phyloP scores from a whole-genome alignment of 1,139 yeast species.

The Magnusiomyces tetraspermus region DNA sequence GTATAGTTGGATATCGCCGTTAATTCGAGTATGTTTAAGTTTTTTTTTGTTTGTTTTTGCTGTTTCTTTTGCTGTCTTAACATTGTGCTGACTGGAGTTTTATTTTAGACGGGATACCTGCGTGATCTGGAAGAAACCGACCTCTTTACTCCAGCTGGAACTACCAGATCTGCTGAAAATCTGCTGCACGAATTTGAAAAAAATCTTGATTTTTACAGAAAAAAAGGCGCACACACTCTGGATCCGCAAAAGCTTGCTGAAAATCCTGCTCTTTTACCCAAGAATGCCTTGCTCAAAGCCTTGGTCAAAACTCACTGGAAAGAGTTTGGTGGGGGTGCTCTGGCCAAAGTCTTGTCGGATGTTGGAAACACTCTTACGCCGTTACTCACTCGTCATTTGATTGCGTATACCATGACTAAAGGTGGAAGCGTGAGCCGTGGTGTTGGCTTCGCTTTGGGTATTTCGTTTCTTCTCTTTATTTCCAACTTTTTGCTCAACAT shows the following conservation, averaged over 20 bases:
- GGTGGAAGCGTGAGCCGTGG: constrained; percentile 38
- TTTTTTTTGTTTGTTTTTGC: neutral
- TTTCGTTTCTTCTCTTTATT: constrained; percentile 39
- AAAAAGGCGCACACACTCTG: neutral
- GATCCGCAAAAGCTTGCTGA: constrained; percentile 19
- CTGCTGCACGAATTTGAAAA: constrained; percentile 36
- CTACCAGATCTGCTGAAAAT: constrained; percentile 41
- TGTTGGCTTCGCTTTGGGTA: constrained; percentile 53
- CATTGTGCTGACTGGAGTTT: constrained; percentile 20
- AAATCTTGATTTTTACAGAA: constrained; percentile 33
- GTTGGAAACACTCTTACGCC: constrained; percentile 44
- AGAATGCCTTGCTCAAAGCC: constrained; percentile 37
- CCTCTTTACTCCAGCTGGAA: constrained; percentile 44
- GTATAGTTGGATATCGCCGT: neutral
- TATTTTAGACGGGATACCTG: constrained; percentile 43
- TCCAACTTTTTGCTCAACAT: constrained; percentile 51
- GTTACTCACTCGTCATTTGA: constrained; percentile 43
- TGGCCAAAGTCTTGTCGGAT: constrained; percentile 41
- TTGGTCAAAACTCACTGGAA: constrained; percentile 48
- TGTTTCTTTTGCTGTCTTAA: constrained; percentile 16
- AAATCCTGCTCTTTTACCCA: constrained; percentile 32
- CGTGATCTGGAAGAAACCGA: constrained; percentile 60
- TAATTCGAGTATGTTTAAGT: neutral
- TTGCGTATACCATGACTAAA: constrained; percentile 35
- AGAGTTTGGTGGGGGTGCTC: constrained; percentile 40